Conservation (phyloP, 768 basidiomycete species). For the Hemileccinum impolitum region DNA sequence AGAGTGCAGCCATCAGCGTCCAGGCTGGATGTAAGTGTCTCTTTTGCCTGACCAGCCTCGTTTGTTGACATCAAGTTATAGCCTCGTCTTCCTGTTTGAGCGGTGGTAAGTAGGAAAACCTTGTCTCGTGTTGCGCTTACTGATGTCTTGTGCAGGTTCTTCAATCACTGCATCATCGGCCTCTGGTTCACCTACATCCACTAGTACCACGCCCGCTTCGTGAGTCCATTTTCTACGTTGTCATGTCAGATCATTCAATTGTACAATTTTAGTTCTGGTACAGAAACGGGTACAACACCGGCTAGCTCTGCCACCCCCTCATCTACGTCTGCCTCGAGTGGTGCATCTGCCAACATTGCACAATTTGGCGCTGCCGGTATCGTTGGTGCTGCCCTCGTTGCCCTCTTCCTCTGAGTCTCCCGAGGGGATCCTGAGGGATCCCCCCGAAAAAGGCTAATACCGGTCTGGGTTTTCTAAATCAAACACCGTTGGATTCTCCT, state of each 20-base stretch:
- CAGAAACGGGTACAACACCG: neutral
- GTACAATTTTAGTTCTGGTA: neutral
- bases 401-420: conserved; percentile 34
- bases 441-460: conserved; percentile 18
- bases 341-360: conserved; percentile 41
- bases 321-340: conserved; percentile 18
- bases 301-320: conserved; percentile 21
- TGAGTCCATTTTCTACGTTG: conserved; percentile 11
- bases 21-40: conserved; percentile 45
- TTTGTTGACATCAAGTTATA: conserved; percentile 21
- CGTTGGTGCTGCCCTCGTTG: conserved; percentile 34
- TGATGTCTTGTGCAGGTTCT: conserved; percentile 18
- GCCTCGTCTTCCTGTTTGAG: conserved; percentile 36
- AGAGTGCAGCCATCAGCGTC: conserved; percentile 53
- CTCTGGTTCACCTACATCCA: neutral
- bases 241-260: conserved; percentile 11
- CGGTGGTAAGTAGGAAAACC: conserved; percentile 18
- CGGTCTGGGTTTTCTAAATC: conserved; percentile 12
- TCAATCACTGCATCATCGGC: neutral
- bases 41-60: neutral
- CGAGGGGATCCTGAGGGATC: neutral
- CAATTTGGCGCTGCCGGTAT: conserved; percentile 43
- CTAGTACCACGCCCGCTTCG: conserved; percentile 8
- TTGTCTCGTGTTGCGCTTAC: conserved; percentile 9
- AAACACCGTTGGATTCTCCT: conserved; percentile 11